Evolutionary conservation across 805 yeast species (phyloP).

Genomic region (Barnettozyma wickerhamii): DNA sequence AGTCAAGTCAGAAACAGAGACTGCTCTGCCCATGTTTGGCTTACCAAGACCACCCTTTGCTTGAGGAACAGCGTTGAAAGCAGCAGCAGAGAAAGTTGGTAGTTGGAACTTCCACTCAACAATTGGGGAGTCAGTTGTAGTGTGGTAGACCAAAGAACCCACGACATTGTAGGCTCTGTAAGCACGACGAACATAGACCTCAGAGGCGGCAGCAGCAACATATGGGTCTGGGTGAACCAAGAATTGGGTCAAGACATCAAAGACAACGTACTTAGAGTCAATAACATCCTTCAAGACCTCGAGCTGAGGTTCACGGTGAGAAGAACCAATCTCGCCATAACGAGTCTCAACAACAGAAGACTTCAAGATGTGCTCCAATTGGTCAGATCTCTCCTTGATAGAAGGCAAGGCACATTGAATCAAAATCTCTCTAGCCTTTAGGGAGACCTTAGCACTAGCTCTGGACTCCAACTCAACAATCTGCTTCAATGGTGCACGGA

Average conservation of each 20-base stretch:
- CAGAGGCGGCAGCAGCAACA: conserved; percentile 94
- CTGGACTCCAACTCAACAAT: conserved; percentile 88
- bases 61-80: conserved; percentile 66
- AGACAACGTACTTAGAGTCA: conserved; percentile 93
- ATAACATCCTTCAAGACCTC: conserved; percentile 84
- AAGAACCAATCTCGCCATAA: conserved; percentile 78
- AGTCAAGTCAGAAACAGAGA: conserved; percentile 88
- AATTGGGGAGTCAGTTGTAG: conserved; percentile 54
- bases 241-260: conserved; percentile 93
- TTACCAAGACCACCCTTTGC: conserved; percentile 38
- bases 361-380: conserved; percentile 91
- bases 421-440: conserved; percentile 92
- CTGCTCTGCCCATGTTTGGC: conserved; percentile 67
- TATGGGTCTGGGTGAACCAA: conserved; percentile 78
- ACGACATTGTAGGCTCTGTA: conserved; percentile 93
- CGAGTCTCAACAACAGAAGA: conserved; percentile 85
- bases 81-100: conserved; percentile 67
- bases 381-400: conserved; percentile 92
- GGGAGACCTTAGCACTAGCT: conserved; percentile 86
- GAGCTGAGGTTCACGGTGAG: conserved; percentile 78
- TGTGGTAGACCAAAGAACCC: conserved; percentile 64
- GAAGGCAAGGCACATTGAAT: conserved; percentile 98
- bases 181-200: conserved; percentile 93
- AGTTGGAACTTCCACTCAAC: conserved; percentile 87
- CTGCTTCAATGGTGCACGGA: conserved; percentile 68